Evolutionary conservation across 2,329 filamentous ascomycete genomes (phyloP).

Genomic region (Exophiala bonariae): DNA sequence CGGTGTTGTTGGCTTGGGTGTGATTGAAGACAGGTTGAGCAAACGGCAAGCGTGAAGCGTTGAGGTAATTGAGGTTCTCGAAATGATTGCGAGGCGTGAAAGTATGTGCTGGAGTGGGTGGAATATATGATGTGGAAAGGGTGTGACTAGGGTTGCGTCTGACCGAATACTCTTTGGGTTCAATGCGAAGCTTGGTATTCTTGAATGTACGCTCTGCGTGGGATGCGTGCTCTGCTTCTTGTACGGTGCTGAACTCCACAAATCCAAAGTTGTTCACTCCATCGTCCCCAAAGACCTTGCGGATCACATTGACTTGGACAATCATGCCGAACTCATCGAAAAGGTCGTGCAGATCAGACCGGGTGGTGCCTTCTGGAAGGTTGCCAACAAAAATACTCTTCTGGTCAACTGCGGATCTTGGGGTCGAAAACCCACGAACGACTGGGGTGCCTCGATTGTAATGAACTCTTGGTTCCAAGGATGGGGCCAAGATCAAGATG

Average conservation of each 20-base stretch:
- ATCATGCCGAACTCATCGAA: slow-evolving; percentile 24
- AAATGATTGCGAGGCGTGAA: neutral
- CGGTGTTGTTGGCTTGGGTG: too few relatives aligned
- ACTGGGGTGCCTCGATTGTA: slow-evolving; percentile 7
- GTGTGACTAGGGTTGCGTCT: slow-evolving; percentile 14
- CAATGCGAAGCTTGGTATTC: slow-evolving; percentile 23
- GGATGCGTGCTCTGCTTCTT: slow-evolving; percentile 24
- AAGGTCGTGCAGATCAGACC: slow-evolving; percentile 15
- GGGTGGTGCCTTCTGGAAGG: slow-evolving; percentile 21
- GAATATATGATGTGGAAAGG: too few relatives aligned
- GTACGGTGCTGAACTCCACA: slow-evolving; percentile 20
- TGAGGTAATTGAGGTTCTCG: neutral
- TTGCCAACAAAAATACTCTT: slow-evolving; percentile 29
- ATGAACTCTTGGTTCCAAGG: slow-evolving; percentile 19
- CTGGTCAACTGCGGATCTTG: slow-evolving; percentile 19
- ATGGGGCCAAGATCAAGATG: slow-evolving; percentile 18
- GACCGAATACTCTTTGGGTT: slow-evolving; percentile 28
- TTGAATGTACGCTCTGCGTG: slow-evolving; percentile 5
- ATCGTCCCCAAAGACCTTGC: slow-evolving; percentile 21
- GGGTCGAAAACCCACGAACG: slow-evolving; percentile 11
- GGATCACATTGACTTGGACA: slow-evolving; percentile 24
- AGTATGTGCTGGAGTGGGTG: neutral
- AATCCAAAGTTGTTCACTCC: slow-evolving; percentile 26
- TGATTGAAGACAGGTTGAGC: too few relatives aligned
- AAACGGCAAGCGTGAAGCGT: too few relatives aligned